Base-by-base conservation (phyloP, 345 rosid genomes). In the Rhizophora apiculata region DNA sequence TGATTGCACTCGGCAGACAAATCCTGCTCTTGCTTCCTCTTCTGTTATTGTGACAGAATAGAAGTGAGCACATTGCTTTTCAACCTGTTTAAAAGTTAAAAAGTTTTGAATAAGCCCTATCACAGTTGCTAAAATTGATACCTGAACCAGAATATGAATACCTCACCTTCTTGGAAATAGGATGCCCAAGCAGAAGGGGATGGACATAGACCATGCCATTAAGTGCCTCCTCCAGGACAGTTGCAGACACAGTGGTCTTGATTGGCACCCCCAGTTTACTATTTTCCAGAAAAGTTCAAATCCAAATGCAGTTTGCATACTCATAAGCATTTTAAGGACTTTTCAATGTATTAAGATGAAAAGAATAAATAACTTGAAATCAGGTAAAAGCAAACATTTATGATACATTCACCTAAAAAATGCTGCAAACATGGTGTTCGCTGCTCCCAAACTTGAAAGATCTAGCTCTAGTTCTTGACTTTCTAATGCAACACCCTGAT, bases 191-290 rank as follows among this genome's bases (percentile, higher is more conserved):
- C n/a, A 63, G 34, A 76, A 96, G 91, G 20, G 88, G 92, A 73
- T 80, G 82, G 76, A 88, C 70, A 31, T 84, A 78, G 65, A 89
- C 93, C 70, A 69, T 69, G 19, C 99, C 98, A 80, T 86, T 86
- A 60, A 96, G 93, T 65, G 98, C 98, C 82, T 96, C 98, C 81
- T 96, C 99, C 88, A 96, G 80, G 68, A 92, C 82, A 72, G 90
- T 83, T 68, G 98, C 97, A 64, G 99, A 92, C 27, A 96, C 96
- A 63, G 96, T 87, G 78, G 99, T 96, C 93, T 92, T 96, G 70
- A 96, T 92, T 0, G 99, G 99, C 72, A 96, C 96, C 58, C 99
- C 99, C 30, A 96, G 97, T 88, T 96, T 96, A 84, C 99, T 92
- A 73, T 37, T 26, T 20, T 65, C 59, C 24, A 34, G 10, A 60